Base-by-base conservation (phyloP, 768 basidiomycete genomes). In the Dendrothele bispora region DNA sequence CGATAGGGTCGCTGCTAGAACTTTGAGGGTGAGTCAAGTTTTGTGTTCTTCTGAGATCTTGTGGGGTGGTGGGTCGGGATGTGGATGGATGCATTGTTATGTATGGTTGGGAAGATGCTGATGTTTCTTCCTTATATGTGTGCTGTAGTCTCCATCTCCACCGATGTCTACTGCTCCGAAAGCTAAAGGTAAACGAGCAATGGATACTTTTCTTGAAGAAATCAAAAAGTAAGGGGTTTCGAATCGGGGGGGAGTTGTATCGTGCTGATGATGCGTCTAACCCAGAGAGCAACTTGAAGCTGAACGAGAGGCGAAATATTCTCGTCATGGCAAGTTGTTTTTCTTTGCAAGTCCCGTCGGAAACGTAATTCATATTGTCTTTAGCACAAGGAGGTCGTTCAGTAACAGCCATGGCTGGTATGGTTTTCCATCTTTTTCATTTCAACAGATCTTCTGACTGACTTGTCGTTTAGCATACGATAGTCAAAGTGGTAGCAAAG, bases 121-220 rank as follows among this genome's bases (percentile, higher is more conserved):
- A n/a, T 38, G 32, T 50, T 32, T 55, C 34, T 43, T 40, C 30
- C 18, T 24, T 39, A 36, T 22, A 35, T 44, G 26, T 29, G 28
- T 7, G 38, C 40, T 18, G 14, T 39, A 86, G 78, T 74, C 77
- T 0, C 78, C 80, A n/a, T 84, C 89, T 20, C 81, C 85, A 3
- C 72, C 79, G 0, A 57, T 72, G 12, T 50, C 63, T 20, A 61
- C 59, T 49, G 70, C 64, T 5, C 78, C 84, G 1, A 92, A 84
- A 61, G 85, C 90, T 0, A 97, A 92, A 63, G 97, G 97, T 3
- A 97, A 92, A 63, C 82, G 95, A 42, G 92, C 90, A 1, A 98
- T 98, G 92, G 95, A 98, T 66, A 68, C 86, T 2, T 99, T 98
- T 63, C 72, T 99, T 42, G 94, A 97, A 58, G 94, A 99, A 70